Evolutionary conservation across 2,329 filamentous ascomycete species (phyloP), one percentile per base, ranked within the genome.

Genomic region (Emergomyces africanus): DNA sequence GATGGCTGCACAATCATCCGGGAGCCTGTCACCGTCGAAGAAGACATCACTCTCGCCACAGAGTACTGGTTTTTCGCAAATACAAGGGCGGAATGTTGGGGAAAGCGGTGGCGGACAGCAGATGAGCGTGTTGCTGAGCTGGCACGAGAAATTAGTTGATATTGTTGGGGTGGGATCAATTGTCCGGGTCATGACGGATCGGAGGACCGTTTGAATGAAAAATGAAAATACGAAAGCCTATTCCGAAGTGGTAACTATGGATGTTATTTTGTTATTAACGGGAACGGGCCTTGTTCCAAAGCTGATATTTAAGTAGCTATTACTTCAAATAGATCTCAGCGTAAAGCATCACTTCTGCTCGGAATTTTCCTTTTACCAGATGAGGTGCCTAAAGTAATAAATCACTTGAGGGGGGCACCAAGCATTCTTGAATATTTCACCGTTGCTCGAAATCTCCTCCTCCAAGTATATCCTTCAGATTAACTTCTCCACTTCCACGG

Each of bases 131-230:
- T 74, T 99, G 71, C 78, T 99, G 65, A 96, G 90, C 75, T 99
- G 94, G 94, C 94, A 99, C 72, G 94, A 99, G 79, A 99, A 96
- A 82, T 83, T 96, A 63, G 90, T 97, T 4, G 94, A 99, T 69
- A 85, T 96, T 69, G 89, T 90, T 42, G 94, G 94, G 28, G 80
- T 90, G 65, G 94, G 94, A 50, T 96, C 88, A 73, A 94, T 99
- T 75, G 89, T 90, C 63, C 84, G 94, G 67, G 90, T 90, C 65
- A 96, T 99, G 91, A 94, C 90, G 48, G 94, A 99, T 79, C 89
- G 92, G 78, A 86, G 94, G 70, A 94, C 88, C 67, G 92, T 95
- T 67, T 95, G 77, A 46, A 35, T 20, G 56, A 28, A 37, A 15
- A 15, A 28, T 48, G 28, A 28, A 15, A 23, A 3, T 14, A 30